Base-by-base conservation (phyloP, 805 yeast species). In the Wickerhamiella vanderwaltii region DNA sequence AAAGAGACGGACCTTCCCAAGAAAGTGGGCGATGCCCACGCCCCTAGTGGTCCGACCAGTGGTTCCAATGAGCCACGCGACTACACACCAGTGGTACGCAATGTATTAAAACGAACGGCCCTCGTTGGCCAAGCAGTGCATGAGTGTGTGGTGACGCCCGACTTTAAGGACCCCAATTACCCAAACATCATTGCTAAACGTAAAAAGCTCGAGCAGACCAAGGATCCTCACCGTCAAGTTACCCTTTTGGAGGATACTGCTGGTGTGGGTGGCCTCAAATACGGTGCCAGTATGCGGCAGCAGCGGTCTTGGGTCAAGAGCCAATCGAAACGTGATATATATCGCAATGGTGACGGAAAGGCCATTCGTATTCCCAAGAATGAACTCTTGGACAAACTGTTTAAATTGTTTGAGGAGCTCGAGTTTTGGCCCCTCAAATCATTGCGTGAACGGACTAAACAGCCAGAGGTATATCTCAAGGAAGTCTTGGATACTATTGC, bases 341-440 rank as follows among this genome's bases (percentile, higher is more conserved):
- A 53, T 33, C 55, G 56, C 43, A 65, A 66, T 9, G 62, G 67
- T 17, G 93, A 83, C 50, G 93, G 91, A 39, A 79, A 94, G 56
- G 94, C 96, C 25, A 84, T 82, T 50, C 75, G 98, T 59, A 83
- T 91, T 79, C 95, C 94, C 29, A 77, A 83, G 65, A 84, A 82
- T 58, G 96, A 86, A 48, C 71, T 91, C 44, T 72, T 88, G 69
- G 95, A 87, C 61, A 64, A 83, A 50, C 65, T 91, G 51, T 91
- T 91, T 73, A 72, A 80, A 51, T 67, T 88, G 53, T 91, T 91
- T 61, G 95, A 86, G 60, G 93, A 87, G 59, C 85, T 81, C 59
- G 96, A 88, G 57, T 91, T 87, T 61, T 91, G 98, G 98, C 77
- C 91, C 9, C 70, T 91, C 69, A 86, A 86, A 62, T 95, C 95